Percentiles rank a stretch among this genome's conserved stretches.
Evolutionary conservation across 2,329 filamentous ascomycete genomes (phyloP).

Genomic region (Hypoxylon sp.): DNA sequence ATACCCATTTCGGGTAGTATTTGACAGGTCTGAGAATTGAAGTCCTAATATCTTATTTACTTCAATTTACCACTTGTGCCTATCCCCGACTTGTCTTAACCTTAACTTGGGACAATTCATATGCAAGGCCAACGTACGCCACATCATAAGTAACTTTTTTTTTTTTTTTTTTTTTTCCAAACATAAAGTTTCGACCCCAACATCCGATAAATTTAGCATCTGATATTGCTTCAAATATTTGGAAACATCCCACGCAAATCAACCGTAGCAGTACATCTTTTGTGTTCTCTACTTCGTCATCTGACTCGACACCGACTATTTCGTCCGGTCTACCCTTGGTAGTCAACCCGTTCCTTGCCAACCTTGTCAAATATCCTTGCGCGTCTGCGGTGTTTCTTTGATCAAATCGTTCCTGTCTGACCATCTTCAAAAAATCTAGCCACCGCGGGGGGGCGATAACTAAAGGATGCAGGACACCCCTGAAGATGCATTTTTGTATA

Average conservation of each 20-base stretch:
- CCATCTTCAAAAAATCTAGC: slow-evolving; percentile 42
- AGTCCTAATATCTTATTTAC: not conserved
- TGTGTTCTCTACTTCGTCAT: slow-evolving; percentile 21
- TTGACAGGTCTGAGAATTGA: slow-evolving; percentile 16
- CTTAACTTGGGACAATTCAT: slow-evolving; percentile 26
- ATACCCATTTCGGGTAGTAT: slow-evolving; percentile 32
- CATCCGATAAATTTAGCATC: slow-evolving; percentile 11
- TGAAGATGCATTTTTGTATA: slow-evolving; percentile 64
- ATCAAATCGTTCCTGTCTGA: slow-evolving; percentile 32
- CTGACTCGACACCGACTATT: slow-evolving; percentile 45
- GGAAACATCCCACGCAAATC: slow-evolving; percentile 14
- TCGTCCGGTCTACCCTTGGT: slow-evolving; percentile 32
- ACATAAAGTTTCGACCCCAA: slow-evolving; percentile 11
- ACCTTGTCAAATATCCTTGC: slow-evolving; percentile 36
- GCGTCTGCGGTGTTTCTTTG: slow-evolving; percentile 27
- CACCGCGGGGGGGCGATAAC: slow-evolving; percentile 59
- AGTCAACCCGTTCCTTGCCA: slow-evolving; percentile 29
- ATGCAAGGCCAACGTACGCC: slow-evolving; percentile 25
- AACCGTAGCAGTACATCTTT: slow-evolving; percentile 11
- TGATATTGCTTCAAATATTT: slow-evolving; percentile 16
- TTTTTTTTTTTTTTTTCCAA: slow-evolving; percentile 4
- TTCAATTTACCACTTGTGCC: slow-evolving; percentile 14
- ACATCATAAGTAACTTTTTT: slow-evolving; percentile 20
- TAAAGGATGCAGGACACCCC: slow-evolving; percentile 61
- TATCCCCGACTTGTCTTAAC: slow-evolving; percentile 13